Base-by-base conservation (phyloP, 2,329 filamentous ascomycete genomes). In the Phialophora tarda region DNA sequence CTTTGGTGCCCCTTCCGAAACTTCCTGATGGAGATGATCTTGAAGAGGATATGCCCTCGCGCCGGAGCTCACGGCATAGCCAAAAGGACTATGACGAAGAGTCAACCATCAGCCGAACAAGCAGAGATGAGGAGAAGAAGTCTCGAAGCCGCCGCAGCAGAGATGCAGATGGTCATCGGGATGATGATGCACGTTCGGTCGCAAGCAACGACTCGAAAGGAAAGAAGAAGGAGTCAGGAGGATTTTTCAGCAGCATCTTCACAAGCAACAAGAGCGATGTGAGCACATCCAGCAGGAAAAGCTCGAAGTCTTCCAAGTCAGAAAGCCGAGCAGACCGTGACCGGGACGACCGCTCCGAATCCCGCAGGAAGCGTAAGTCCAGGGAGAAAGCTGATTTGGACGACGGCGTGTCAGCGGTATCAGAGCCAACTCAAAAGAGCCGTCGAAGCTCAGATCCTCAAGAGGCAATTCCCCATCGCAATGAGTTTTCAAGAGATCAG, bases 211-310 rank as follows among this genome's bases (percentile, higher is more conserved):
- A 58, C 34, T 58, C 55, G 11, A 77, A 77, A 56, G 73, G 75
- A 24, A 75, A 75, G 24, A 74, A 69, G 21, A 65, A 67, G 32
- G 76, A 75, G 66, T 67, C 73, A 56, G 73, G 75, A 41, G 73
- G 77, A 12, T 75, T 80, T 47, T 72, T 80, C 62, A 75, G 74
- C 68, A 76, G 72, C 63, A 67, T 81, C n/a, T 80, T 80, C 58
- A 64, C 70, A 32, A 64, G 62, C 50, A 66, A 63, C 41, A 72
- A 70, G 56, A 69, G 66, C 50, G 71, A 73, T 38, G 59, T 68
- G 53, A 69, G 67, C 74, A 69, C 71, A 44, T 63, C 69, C 10
- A 70, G 68, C 44, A 68, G 64, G 74, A 68, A 71, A 51, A 67
- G 65, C 17, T 78, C 78, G 11, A 75, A 74, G 60, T 76, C 77